Base-by-base conservation (phyloP, 768 basidiomycete species). In the Rhodotorula graminis region DNA sequence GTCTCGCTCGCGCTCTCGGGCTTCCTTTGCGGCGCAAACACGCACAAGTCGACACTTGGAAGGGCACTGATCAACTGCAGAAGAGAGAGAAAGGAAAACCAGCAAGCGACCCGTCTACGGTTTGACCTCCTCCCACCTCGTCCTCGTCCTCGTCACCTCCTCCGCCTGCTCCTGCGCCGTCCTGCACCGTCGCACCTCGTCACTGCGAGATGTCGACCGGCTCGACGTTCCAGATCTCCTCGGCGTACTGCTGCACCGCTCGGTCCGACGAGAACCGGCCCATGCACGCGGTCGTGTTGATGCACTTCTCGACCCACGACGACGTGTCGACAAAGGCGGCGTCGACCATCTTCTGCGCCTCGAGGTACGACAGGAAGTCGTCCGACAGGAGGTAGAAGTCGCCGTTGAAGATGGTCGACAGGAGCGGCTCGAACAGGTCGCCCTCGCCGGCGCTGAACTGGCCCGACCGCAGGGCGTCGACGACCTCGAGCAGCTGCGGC, bases 181-280 rank as follows among this genome's bases (percentile, higher is more conserved):
- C 21, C 29, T 19, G 29, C 29, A 8, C 4, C 31, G 14, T 27
- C 15, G 9, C 31, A 40, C 5, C 4, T 4, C 37, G 37, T 37
- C 37, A n/a, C 37, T 55, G 37, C 40, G 65, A 44, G 57, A 77
- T 55, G 55, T 67, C 60, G 64, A 68, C 16, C 6, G 74, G 69
- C 67, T 78, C 77, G 61, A 78, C 65, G 61, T 75, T 75, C 77
- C 77, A 78, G 66, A 72, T 67, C 46, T 65, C 56, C 61, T 77
- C 33, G 10, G 33, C 47, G 53, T 33, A 95, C 80, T 93, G 90
- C 76, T 88, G 87, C 79, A 96, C 94, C 8, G 92, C 91, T 64
- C 94, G 86, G 80, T 98, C 95, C 47, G 90, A 91, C 81, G 92
- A 93, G 84, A 97, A 97, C 79, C 93, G 94, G 81, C 93, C 93